A percentile compares a stretch with the other conserved stretches of the same genome.
These are phyloP conservation scores for Solanum appendiculatum DNA, from an alignment of 257 asterid species.

Conservation along the genomic window DNA sequence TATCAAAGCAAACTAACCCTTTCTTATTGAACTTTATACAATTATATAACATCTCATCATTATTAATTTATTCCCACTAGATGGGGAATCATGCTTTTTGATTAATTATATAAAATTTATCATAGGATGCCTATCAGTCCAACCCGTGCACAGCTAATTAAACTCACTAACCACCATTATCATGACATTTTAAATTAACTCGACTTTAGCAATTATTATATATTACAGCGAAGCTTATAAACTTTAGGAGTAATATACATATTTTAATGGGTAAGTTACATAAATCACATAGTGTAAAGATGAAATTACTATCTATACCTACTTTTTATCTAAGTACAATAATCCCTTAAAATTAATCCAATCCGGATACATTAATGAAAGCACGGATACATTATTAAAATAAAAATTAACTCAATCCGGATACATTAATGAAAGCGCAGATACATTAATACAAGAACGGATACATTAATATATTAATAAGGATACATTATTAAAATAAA, in stretches of 20 bases:
- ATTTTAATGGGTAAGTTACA: too few species aligned
- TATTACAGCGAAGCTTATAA: neutral
- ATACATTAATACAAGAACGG: too few species aligned
- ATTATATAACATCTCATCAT: neutral
- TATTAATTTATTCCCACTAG: neutral
- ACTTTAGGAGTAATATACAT: neutral
- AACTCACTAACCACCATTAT: neutral
- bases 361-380: too few species aligned
- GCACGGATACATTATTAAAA: too few species aligned
- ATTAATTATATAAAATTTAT: neutral
- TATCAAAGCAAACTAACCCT: neutral
- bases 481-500: too few species aligned
- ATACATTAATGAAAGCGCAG: too few species aligned
- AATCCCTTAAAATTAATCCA: too few species aligned
- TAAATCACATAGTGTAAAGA: too few species aligned
- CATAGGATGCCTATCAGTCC: slow-evolving; percentile 3
- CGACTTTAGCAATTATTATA: neutral
- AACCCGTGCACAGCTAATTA: neutral
- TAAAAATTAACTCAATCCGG: too few species aligned
- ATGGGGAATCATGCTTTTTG: neutral
- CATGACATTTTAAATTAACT: neutral
- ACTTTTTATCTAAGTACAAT: too few species aligned
- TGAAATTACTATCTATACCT: too few species aligned
- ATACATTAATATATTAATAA: too few species aligned
- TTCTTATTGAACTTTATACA: neutral